phyloP scores from a whole-genome alignment of 805 yeast genomes.

The Zygotorulaspora sp. region DNA sequence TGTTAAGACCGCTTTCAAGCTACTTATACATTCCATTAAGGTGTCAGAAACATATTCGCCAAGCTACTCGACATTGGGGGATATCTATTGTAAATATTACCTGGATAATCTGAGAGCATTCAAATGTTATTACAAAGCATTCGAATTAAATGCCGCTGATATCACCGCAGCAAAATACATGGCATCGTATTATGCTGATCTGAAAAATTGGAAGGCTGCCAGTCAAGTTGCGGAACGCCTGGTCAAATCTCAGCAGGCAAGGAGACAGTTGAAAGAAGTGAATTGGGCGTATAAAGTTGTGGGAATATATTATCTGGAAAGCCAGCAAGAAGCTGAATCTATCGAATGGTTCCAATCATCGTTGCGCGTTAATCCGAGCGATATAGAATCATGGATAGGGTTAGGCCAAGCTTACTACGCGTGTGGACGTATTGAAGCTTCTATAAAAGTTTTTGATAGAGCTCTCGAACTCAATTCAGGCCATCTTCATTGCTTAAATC shows the following conservation, averaged over 20 bases:
- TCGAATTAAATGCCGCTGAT: slow-evolving; percentile 79
- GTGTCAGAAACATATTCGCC: slow-evolving; percentile 65
- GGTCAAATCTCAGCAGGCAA: slow-evolving; percentile 57
- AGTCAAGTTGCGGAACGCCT: slow-evolving; percentile 66
- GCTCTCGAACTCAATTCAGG: slow-evolving; percentile 51
- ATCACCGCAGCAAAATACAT: slow-evolving; percentile 67
- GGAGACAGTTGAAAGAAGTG: slow-evolving; percentile 41
- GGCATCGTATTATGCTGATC: slow-evolving; percentile 61
- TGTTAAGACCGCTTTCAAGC: slow-evolving; percentile 49
- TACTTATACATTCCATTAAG: slow-evolving; percentile 58
- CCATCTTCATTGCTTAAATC: slow-evolving; percentile 60
- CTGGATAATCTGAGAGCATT: slow-evolving; percentile 65
- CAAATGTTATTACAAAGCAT: slow-evolving; percentile 84
- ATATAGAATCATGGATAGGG: slow-evolving; percentile 84
- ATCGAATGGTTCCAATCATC: slow-evolving; percentile 88
- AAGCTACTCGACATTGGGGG: slow-evolving; percentile 77
- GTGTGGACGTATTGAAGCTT: slow-evolving; percentile 84
- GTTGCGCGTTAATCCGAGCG: slow-evolving; percentile 59
- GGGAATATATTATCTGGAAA: slow-evolving; percentile 72
- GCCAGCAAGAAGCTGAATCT: slow-evolving; percentile 69
- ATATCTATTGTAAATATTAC: slow-evolving; percentile 55
- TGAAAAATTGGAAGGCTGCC: slow-evolving; percentile 80
- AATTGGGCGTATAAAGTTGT: slow-evolving; percentile 89
- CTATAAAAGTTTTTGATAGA: slow-evolving; percentile 71
- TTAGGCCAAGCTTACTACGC: slow-evolving; percentile 92